Base-by-base conservation (phyloP, 148 eudicot species). In the Tetragonia tetragonoides region DNA sequence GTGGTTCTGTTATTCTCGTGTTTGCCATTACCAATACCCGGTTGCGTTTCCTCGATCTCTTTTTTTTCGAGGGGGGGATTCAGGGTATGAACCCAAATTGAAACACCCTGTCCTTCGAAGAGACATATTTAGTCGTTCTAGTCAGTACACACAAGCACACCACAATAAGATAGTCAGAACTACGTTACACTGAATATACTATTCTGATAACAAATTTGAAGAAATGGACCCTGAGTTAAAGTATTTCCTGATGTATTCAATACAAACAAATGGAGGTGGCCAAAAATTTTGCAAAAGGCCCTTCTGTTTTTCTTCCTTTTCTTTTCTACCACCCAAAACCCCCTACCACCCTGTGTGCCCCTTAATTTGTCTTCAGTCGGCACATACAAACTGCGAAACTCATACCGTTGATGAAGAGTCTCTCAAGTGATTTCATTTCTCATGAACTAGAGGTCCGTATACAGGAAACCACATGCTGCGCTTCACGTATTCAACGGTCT, bases 391-490 rank as follows among this genome's bases (percentile, higher is more conserved):
- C 42, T 9, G 70, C 54, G 12, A 3, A 40, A 47, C 68, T n/a
- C 3, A 74, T 68, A 21, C 20, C 51, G 34, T 38, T 0, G 18
- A 66, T 0, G 24, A 66, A 44, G 24, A 66, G 62, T 39, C 61
- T n/a, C 8, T 56, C 7, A 21, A 46, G 10, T 4, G 11, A 47
- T 40, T 66, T 87, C 85, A 95, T 83, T 86, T 91, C 80, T 93
- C 97, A 44, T 91, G 99, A 68, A 95, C 97, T 77, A 95, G 99
- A 75, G 97, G 97, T 79, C 86, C 86, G 87, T 95, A 95, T 21
- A 90, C 28, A 41, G 97, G 99, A 79, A 82, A 93, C 99, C 99
- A 95, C 99, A 93, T 95, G 87, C 76, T 90, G 61, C 74, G 71
- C 75, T 84, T 93, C 41, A 95, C 95, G 81, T 90, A 87, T 70